Base-by-base conservation (phyloP, 148 eudicot species). In the Hydrangea macrophylla region DNA sequence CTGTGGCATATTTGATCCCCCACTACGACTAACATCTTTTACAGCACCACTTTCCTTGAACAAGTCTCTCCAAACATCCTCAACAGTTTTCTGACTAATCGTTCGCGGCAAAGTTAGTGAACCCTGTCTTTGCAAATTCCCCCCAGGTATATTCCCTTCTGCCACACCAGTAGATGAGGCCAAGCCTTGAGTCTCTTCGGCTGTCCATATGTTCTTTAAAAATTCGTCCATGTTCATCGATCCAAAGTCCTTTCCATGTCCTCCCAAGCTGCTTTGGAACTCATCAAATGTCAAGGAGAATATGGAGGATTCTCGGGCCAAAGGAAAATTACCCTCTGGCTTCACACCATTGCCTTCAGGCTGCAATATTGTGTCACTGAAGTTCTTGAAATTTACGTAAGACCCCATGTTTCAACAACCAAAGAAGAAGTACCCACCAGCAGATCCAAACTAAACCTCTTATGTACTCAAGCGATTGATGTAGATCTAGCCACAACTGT, bases 151-250 rank as follows among this genome's bases (percentile, higher is more conserved):
- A 57, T 13, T 55, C 60, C 74, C 76, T 35, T 67, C 70, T 18
- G 75, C 67, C 0, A 50, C 58, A 36, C 36, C 71, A 42, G 56
- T 27, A 22, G 77, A 31, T 1, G 81, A 27, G 11, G 69, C 58
- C 63, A 68, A 58, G 44, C 73, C 73, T 75, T 84, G 88, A 58
- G 69, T 74, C 67, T 81, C 85, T 67, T 84, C 88, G 25, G 79
- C 88, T 45, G 75, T 73, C 88, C 85, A 84, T 51, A 84, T 84
- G 67, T 62, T 84, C 78, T 76, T 81, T 30, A 84, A 63, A 22
- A 84, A 83, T 36, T 81, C 85, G 45, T 84, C 88, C 85, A 84
- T 81, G 67, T 84, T 84, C 85, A 84, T 84, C 1, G 88, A 84
- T 23, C 88, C 88, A 27, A 81, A 84, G 61, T 84, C 88, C 72